Evolutionary conservation across 352 stramenopile genomes (phyloP).

Genomic region (Globisporangium cylindrosporum): DNA sequence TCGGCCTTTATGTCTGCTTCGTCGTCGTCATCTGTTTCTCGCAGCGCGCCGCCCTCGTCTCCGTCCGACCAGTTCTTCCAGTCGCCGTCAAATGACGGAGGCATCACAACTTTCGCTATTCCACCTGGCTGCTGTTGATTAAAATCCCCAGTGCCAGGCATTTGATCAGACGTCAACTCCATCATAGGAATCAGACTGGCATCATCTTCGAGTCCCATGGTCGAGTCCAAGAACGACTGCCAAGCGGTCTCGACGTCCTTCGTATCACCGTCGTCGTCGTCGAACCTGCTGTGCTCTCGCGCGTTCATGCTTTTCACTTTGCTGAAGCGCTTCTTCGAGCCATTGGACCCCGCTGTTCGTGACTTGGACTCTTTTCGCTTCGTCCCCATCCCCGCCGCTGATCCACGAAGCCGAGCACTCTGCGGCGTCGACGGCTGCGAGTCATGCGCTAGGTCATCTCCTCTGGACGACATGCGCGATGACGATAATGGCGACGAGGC

Average conservation of each 20-base stretch:
- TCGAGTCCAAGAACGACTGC: constrained; percentile 55
- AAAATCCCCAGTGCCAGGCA: neutral
- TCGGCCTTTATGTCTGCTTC: constrained; percentile 14
- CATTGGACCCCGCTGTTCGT: neutral
- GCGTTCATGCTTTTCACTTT: constrained; percentile 4
- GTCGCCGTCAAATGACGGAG: constrained; percentile 12
- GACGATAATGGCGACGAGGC: neutral
- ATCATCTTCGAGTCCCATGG: neutral
- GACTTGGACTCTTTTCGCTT: constrained; percentile 23
- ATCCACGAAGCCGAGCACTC: constrained; percentile 7
- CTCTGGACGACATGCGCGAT: neutral
- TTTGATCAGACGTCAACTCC: neutral
- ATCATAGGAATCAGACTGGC: neutral
- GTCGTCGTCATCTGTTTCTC: neutral
- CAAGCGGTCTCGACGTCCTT: constrained; percentile 59
- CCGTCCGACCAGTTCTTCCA: constrained; percentile 34
- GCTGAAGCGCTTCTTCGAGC: constrained; percentile 14
- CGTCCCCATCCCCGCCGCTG: constrained; percentile 8
- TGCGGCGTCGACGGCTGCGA: constrained; percentile 3
- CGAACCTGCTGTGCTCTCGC: constrained; percentile 15
- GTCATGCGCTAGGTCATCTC: neutral
- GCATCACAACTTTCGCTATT: constrained; percentile 1
- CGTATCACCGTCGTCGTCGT: constrained; percentile 58
- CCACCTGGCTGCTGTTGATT: neutral
- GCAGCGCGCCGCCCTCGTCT: constrained; percentile 6